These are phyloP conservation scores for Thermothelomyces thermophilus DNA, from an alignment of 2,329 filamentous ascomycete species.

Conservation along the genomic window DNA sequence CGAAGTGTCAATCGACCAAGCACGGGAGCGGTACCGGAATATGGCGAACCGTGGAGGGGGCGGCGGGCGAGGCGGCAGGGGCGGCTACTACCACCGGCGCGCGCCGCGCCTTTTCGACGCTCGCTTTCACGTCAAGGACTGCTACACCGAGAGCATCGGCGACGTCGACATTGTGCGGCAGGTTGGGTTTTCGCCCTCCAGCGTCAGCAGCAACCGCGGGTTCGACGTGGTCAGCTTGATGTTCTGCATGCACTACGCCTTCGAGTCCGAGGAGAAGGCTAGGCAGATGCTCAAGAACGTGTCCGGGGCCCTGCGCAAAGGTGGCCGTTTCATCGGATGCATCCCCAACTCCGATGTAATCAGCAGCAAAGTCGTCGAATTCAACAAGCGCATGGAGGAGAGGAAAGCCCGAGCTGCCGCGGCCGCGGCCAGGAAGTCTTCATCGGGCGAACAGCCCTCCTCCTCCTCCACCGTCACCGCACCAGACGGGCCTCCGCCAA, in stretches of 20 bases:
- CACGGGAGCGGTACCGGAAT: slow-evolving; percentile 70
- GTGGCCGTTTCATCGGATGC: slow-evolving; percentile 86
- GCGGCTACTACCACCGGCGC: slow-evolving; percentile 41
- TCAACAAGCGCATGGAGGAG: slow-evolving; percentile 51
- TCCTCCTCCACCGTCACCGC: not conserved
- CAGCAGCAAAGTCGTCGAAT: slow-evolving; percentile 66
- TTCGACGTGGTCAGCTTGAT: slow-evolving; percentile 98
- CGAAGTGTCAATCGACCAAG: slow-evolving; percentile 86
- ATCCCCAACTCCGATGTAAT: slow-evolving; percentile 97
- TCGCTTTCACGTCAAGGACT: slow-evolving; percentile 86
- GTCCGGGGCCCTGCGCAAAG: slow-evolving; percentile 82
- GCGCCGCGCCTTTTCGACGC: slow-evolving; percentile 66
- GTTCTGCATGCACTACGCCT: slow-evolving; percentile 99
- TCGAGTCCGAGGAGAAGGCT: slow-evolving; percentile 85
- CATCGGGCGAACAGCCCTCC: not conserved
- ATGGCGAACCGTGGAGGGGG: slow-evolving; percentile 55
- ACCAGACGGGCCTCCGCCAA: slow-evolving; percentile 8
- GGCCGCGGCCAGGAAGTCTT: slow-evolving; percentile 24
- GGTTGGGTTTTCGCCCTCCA: slow-evolving; percentile 68
- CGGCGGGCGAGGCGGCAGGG: slow-evolving; percentile 47
- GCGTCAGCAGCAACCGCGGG: slow-evolving; percentile 66
- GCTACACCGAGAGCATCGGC: slow-evolving; percentile 77
- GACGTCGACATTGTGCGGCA: slow-evolving; percentile 75
- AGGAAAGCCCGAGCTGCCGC: slow-evolving; percentile 28
- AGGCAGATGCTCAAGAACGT: slow-evolving; percentile 92